Evolutionary conservation across 805 yeast species (phyloP), one percentile per base, ranked within the genome.

Genomic region (Wickerhamomyces kurtzmanii): DNA sequence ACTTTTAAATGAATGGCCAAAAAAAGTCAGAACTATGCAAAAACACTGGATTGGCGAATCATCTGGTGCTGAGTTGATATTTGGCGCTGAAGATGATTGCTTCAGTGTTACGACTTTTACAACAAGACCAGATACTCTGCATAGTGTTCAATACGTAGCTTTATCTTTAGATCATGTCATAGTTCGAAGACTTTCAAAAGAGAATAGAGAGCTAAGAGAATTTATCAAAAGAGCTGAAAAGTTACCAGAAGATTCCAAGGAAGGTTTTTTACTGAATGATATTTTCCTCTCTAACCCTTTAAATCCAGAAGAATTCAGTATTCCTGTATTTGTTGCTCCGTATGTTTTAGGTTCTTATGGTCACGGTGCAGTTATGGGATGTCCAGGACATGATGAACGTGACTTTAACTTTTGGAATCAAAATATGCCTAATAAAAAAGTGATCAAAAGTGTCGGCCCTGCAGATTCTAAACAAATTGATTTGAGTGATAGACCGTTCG

Each of bases 351-450:
- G 81, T 4, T 57, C 68, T 4, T 89, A 89, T 47, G 96, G 96
- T 1, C 73, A 73, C 31, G 95, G 96, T 22, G 94, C 95, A 1
- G 97, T 89, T 1, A 89, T 91, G 97, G 98, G 98, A 2, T 84
- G 93, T 43, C 98, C 98, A 3, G 95, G 81, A 0, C 96, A 87
- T 51, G 97, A 91, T 51, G 59, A 62, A 24, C 66, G 97, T 35
- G 98, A 91, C 46, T 71, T 48, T 41, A 82, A 65, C 6, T 89
- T 91, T 47, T 89, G 96, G 96, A 41, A 47, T 4, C 45, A 56
- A 24, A 82, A 82, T 45, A 62, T 60, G 43, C 78, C 80, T 0
- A 45, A 47, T 17, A 33, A 15, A 26, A 34, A 32, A 16, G 41
- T 22, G 20, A 31, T 26, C 3, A 37, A 38, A 14, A 33, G 42